Percentiles rank a stretch among this genome's conserved stretches.
Evolutionary conservation across 208 protist genomes (phyloP).

Genomic region (Trypanosoma melophagium): DNA sequence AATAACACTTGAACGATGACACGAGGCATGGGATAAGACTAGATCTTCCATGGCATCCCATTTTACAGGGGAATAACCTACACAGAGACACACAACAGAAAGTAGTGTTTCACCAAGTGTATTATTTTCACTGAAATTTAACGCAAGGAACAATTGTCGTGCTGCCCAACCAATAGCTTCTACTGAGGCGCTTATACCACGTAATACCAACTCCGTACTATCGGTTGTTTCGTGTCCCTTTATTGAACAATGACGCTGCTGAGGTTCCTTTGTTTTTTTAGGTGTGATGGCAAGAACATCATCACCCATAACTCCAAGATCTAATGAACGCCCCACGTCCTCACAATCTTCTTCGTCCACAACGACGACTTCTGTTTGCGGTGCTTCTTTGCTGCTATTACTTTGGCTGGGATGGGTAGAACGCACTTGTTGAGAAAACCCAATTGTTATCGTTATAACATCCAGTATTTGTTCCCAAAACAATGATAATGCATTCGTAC

Average conservation of each 20-base stretch:
- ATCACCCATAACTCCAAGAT: neutral
- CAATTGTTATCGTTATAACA: conserved; percentile 8
- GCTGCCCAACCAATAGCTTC: conserved; percentile 3
- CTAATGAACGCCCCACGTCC: neutral
- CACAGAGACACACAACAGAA: conserved; percentile 22
- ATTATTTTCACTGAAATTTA: neutral
- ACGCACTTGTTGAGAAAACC: conserved; percentile 3
- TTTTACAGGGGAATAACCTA: neutral
- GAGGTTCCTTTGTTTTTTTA: neutral
- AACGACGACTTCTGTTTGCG: neutral
- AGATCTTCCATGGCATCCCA: conserved; percentile 15
- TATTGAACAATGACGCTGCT: neutral
- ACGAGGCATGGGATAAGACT: conserved; percentile 13
- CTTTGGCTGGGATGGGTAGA: neutral
- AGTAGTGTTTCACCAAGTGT: conserved; percentile 10
- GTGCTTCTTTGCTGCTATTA: neutral
- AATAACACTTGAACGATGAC: conserved; percentile 9
- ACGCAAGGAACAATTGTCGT: conserved; percentile 9
- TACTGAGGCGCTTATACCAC: neutral
- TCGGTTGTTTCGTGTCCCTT: neutral
- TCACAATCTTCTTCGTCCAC: neutral
- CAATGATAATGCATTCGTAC: conserved; percentile 1
- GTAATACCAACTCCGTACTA: neutral
- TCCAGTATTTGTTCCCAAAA: conserved; percentile 24
- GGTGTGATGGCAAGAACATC: conserved; percentile 2